Conservation (phyloP, 495 filamentous ascomycete genomes). For the Aspergillus carlsbadensis region DNA sequence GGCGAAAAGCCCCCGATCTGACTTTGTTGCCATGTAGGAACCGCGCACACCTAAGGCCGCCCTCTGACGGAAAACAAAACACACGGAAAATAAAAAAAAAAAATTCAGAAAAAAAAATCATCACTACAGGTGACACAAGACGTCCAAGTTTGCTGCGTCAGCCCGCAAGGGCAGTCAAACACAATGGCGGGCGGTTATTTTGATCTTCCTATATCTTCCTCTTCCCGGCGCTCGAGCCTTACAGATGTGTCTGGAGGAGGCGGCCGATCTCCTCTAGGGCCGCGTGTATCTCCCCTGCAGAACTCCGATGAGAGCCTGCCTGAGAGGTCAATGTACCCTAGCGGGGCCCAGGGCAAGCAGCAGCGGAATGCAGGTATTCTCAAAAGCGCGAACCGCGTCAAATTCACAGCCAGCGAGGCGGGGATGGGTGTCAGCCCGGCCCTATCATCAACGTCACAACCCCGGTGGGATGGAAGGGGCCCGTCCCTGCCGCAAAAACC, state of each 20-base stretch:
- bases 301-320: constrained; percentile 26
- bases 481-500: constrained; percentile 37
- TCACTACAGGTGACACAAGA: constrained; percentile 12
- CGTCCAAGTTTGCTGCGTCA: constrained; percentile 4
- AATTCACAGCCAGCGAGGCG: constrained; percentile 32
- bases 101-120: background rate
- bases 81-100: constrained; percentile 1
- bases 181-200: constrained; percentile 45
- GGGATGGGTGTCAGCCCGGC: constrained; percentile 19
- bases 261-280: constrained; percentile 26
- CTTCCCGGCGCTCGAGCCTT: constrained; percentile 31
- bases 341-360: constrained; percentile 30
- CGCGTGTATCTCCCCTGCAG: constrained; percentile 26
- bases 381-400: constrained; percentile 38
- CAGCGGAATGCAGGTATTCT: constrained; percentile 46
- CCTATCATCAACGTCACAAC: constrained; percentile 29
- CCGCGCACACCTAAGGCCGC: background rate
- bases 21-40: constrained; percentile 17
- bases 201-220: constrained; percentile 31
- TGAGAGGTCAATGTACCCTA: constrained; percentile 19
- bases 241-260: constrained; percentile 28
- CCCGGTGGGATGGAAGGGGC: constrained; percentile 32
- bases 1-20: constrained; percentile 10
- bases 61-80: constrained; percentile 2
- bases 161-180: constrained; percentile 15